Evolutionary conservation across 2,329 filamentous ascomycete genomes (phyloP).

Genomic region (Xylaria sp.): DNA sequence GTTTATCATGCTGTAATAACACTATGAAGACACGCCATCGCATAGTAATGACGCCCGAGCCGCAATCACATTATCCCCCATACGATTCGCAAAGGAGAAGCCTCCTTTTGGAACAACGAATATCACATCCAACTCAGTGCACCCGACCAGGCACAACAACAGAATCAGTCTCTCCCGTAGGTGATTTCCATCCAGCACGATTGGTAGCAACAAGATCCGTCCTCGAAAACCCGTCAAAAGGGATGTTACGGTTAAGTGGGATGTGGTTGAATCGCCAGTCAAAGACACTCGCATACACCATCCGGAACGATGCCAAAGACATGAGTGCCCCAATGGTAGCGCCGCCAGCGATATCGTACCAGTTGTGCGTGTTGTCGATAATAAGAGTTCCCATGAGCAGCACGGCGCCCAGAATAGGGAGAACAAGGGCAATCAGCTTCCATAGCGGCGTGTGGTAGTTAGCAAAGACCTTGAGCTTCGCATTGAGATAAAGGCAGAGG

Average conservation of each 20-base stretch:
- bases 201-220: constrained; percentile 11
- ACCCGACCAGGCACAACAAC: background rate
- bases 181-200: constrained; percentile 16
- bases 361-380: constrained; percentile 62
- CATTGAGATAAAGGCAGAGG: constrained; percentile 63
- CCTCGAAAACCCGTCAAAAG: constrained; percentile 10
- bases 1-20: constrained; percentile 6
- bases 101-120: background rate
- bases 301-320: constrained; percentile 59
- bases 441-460: constrained; percentile 63
- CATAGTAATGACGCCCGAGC: background rate
- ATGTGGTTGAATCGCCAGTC: constrained; percentile 66
- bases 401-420: constrained; percentile 55
- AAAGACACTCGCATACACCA: constrained; percentile 63
- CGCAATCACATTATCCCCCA: background rate
- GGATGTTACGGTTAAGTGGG: constrained; percentile 43
- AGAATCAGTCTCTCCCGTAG: background rate
- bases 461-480: constrained; percentile 64
- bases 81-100: background rate
- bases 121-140: background rate
- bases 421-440: constrained; percentile 55
- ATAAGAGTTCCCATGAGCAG: constrained; percentile 58
- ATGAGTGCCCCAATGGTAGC: constrained; percentile 57
- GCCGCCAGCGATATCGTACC: constrained; percentile 64
- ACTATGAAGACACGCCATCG: background rate